phyloP scores from a whole-genome alignment of 345 rosid genomes.

The Trapa bicornis region DNA sequence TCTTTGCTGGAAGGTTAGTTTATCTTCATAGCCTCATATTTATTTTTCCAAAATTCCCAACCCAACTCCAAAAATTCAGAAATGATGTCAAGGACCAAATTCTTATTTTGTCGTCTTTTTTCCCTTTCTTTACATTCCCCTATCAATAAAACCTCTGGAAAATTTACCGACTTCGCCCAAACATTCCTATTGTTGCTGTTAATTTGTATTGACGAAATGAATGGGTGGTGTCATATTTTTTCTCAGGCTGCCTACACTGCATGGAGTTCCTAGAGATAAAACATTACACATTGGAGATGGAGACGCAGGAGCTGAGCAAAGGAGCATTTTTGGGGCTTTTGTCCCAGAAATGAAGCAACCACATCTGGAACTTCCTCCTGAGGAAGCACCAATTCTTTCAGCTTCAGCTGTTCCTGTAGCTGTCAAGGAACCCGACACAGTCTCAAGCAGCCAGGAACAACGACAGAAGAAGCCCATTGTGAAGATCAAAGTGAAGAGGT shows the following conservation, averaged over 20 bases:
- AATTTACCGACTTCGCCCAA: no score
- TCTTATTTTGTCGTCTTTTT: not conserved
- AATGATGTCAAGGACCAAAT: no score
- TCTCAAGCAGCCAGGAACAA: constrained; percentile 45
- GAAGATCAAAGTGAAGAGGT: constrained; percentile 58
- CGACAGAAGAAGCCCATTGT: constrained; percentile 28
- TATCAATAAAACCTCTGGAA: not conserved
- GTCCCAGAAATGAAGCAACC: constrained; percentile 17
- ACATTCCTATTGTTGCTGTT: not conserved
- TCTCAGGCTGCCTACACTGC: constrained; percentile 73
- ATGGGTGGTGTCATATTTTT: not conserved
- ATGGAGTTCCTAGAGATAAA: constrained; percentile 76
- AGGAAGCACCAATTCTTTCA: constrained; percentile 19
- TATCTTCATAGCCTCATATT: not conserved
- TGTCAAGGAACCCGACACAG: constrained; percentile 34
- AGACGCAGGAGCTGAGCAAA: constrained; percentile 52
- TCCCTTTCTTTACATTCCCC: not conserved
- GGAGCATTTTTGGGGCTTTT: constrained; percentile 32
- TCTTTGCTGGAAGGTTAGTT: constrained; percentile 73
- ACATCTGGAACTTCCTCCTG: constrained; percentile 17
- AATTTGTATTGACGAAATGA: not conserved
- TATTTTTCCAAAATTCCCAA: no score
- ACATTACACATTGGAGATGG: constrained; percentile 34
- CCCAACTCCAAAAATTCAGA: no score
- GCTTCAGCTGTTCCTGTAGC: constrained; percentile 27